These are phyloP conservation scores for Diplodia corticola DNA, from an alignment of 2,329 filamentous ascomycete species.

Conservation along the genomic window DNA sequence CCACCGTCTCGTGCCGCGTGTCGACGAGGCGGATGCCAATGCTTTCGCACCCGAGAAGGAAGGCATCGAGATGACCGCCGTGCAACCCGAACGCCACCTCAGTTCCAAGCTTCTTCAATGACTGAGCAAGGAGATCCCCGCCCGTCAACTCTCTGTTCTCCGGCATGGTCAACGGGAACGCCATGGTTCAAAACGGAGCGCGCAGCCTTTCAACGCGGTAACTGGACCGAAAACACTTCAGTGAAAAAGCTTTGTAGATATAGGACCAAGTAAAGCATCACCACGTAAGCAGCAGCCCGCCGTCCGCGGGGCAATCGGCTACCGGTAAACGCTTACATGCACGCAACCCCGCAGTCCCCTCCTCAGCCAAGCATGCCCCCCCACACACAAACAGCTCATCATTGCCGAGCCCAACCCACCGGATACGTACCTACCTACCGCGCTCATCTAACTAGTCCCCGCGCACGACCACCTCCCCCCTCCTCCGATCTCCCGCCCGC, in stretches of 20 bases:
- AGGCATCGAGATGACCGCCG: conserved; percentile 52
- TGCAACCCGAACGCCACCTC: conserved; percentile 50
- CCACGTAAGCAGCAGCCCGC: neutral
- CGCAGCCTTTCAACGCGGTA: neutral
- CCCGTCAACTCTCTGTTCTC: conserved; percentile 45
- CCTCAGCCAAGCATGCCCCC: neutral
- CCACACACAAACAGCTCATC: neutral
- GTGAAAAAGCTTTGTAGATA: neutral
- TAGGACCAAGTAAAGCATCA: neutral
- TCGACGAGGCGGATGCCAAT: conserved; percentile 47
- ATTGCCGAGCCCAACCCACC: neutral
- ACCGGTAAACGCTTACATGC: no score
- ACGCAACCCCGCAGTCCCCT: neutral
- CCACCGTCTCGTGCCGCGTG: conserved; percentile 50
- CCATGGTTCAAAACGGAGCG: neutral
- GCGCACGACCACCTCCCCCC: no score
- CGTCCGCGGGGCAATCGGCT: neutral
- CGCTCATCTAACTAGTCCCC: neutral
- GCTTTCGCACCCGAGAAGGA: conserved; percentile 47
- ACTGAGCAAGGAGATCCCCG: conserved; percentile 50
- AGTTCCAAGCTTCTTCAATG: conserved; percentile 44
- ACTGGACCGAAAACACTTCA: no score
- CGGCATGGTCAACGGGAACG: conserved; percentile 27
- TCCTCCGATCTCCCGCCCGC: no score
- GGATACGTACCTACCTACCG: neutral